Base-by-base conservation (phyloP, 2,329 filamentous ascomycete species). In the Lachnellula hyalina region DNA sequence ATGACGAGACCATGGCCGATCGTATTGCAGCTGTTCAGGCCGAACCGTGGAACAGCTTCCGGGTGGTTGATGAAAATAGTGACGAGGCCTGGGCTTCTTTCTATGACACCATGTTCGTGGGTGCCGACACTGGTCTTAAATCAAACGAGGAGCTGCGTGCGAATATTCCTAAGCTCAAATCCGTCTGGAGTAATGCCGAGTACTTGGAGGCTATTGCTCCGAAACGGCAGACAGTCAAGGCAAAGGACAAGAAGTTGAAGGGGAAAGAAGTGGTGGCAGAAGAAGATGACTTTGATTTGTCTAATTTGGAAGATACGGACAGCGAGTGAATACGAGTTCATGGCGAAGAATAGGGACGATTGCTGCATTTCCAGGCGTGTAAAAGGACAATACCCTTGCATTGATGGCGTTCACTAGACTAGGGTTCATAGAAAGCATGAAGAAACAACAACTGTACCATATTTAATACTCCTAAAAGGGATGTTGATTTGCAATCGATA, bases 31-130 rank as follows among this genome's bases (percentile, higher is more conserved):
- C 79, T 45, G 90, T 95, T 44, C 89, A 95, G 73, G 81, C 84
- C 51, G 93, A 99, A 69, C 75, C 79, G 54, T 99, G 94, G 94
- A 81, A 83, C 61, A 82, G 79, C 58, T 80, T 96, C 70, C 78
- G 83, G 58, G 96, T 92, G 76, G 80, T 87, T 50, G 89, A 96
- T 68, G 90, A 95, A 70, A 87, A 94, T 66, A 83, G 84, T 53
- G 79, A 84, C 59, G 81, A 83, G 55, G 85, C 90, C 3, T 96
- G 89, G 83, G 80, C 83, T 32, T 79, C 85, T 34, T 96, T 91
- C 70, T 80, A 86, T 55, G 82, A 87, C 62, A 86, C 84, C 59
- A 80, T 96, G 60, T 86, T 89, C 52, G 62, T 67, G 9, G 63
- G 62, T 44, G 56, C 58, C 32, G 59, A 60, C 12, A 52, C 52